Base-by-base conservation (phyloP, 441 rosid genomes). In the Mallotus japonicus region DNA sequence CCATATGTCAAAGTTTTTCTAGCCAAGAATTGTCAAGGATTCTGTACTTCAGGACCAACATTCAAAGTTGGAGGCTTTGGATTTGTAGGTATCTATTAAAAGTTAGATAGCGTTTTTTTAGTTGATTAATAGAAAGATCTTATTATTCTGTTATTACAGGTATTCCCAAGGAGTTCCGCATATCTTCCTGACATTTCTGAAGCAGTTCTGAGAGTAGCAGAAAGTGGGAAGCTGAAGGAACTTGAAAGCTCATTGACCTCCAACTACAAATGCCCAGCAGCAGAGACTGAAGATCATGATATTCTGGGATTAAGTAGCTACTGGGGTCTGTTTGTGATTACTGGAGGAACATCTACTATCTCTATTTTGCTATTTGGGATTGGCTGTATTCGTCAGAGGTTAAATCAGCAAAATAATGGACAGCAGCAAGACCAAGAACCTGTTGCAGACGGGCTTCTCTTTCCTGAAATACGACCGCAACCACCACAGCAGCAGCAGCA, bases 41-140 rank as follows among this genome's bases (percentile, higher is more conserved):
- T 77, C 65, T 13, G 11, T 13, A 7, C 12, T 32, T 70, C 24
- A 14, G 75, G 75, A 4, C 76, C 79, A 20, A 64, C 70, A 0
- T 73, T 28, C 62, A 73, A 56, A 73, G 67, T 73, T 42, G 80
- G 76, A 70, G 80, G 80, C 32, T 70, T 69, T 67, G 83, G 80
- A 66, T 76, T 76, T 51, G 83, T 80, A 47, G 70, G 62, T 63
- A 15, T 53, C 57, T 13, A 19, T 44, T 4, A 17, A 9, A 12
- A 12, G n/a, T 11, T 37, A 22, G 13, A 44, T 67, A 22, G 34
- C 13, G 11, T 53, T 12, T 58, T 24, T 58, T 42, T 28, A 28
- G 32, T 28, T 2, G 32, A 28, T 28, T 28, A 28, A 28, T 28
- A 28, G 3, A 42, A 42, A 42, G 46, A 5, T 42, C 0, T 54